phyloP scores from a whole-genome alignment of 257 asterid species.

The Hygrophila difformis region DNA sequence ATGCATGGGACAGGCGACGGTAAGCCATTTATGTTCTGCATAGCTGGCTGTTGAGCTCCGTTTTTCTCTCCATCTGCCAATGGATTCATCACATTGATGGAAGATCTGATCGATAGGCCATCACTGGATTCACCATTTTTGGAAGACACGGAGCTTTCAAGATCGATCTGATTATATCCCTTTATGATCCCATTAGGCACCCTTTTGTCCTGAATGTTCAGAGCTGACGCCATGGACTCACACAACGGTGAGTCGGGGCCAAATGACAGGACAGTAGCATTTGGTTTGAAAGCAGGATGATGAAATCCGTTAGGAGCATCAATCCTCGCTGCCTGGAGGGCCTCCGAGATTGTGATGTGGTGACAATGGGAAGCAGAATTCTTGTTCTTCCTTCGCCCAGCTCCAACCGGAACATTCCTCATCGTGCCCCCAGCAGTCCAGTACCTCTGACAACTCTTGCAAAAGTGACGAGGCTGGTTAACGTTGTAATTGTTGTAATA shows the following conservation, averaged over 20 bases:
- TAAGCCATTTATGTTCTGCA: slow-evolving; percentile 33
- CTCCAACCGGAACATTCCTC: slow-evolving; percentile 91
- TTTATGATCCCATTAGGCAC: too few species aligned
- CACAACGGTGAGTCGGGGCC: neutral
- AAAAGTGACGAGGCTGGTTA: slow-evolving; percentile 88
- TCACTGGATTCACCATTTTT: too few species aligned
- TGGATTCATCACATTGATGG: slow-evolving; percentile 12
- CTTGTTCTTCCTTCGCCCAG: slow-evolving; percentile 88
- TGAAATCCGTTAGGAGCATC: slow-evolving; percentile 15
- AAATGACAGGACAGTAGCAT: neutral
- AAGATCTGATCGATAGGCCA: neutral
- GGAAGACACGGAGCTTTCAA: too few species aligned
- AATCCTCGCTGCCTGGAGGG: slow-evolving; percentile 43
- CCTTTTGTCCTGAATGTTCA: too few species aligned
- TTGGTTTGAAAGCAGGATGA: neutral
- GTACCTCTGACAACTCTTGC: slow-evolving; percentile 91
- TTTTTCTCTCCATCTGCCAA: slow-evolving; percentile 23
- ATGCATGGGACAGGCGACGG: slow-evolving; percentile 42
- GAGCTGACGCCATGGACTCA: neutral
- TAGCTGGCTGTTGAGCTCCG: slow-evolving; percentile 20
- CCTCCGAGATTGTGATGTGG: slow-evolving; percentile 59
- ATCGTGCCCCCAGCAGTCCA: slow-evolving; percentile 98
- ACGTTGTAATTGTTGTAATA: slow-evolving; percentile 83
- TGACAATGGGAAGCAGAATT: slow-evolving; percentile 43
- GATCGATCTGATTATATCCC: too few species aligned